Conservation (phyloP, 176 grass and related monocot genomes). For the Saccharum officinarum region DNA sequence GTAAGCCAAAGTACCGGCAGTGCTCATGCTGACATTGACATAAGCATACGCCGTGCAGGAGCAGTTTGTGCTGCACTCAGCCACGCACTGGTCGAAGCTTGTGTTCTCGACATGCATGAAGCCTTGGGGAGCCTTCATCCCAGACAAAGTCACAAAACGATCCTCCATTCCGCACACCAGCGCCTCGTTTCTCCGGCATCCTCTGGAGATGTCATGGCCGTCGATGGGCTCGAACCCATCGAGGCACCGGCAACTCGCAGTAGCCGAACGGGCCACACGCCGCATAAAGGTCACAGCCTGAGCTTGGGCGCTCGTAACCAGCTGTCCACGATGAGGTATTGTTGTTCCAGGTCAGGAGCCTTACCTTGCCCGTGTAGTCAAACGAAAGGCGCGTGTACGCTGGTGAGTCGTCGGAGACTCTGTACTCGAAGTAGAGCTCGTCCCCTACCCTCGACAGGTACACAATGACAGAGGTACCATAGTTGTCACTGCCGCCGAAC, state of each 20-base stretch:
- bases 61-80: constrained; percentile 47
- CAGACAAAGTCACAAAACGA: background rate
- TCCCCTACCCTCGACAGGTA: background rate
- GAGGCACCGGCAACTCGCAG: constrained; percentile 43
- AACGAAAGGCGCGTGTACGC: background rate
- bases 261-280: constrained; percentile 41
- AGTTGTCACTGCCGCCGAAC: too few species aligned
- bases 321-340: background rate
- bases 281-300: constrained; percentile 7
- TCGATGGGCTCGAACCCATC: constrained; percentile 27
- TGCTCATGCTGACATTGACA: background rate
- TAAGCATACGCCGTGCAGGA: constrained; percentile 51
- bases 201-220: background rate
- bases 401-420: background rate
- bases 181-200: background rate
- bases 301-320: fast-evolving
- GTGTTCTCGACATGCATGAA: constrained; percentile 1
- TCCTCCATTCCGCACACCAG: background rate
- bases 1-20: background rate
- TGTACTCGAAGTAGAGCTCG: background rate
- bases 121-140: background rate
- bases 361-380: constrained; percentile 11
- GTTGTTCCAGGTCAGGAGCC: background rate
- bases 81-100: constrained; percentile 39
- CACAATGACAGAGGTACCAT: background rate